A percentile compares a stretch with the other conserved stretches of the same genome.
Conservation (phyloP, 345 rosid species). For the Moringa oleifera region DNA sequence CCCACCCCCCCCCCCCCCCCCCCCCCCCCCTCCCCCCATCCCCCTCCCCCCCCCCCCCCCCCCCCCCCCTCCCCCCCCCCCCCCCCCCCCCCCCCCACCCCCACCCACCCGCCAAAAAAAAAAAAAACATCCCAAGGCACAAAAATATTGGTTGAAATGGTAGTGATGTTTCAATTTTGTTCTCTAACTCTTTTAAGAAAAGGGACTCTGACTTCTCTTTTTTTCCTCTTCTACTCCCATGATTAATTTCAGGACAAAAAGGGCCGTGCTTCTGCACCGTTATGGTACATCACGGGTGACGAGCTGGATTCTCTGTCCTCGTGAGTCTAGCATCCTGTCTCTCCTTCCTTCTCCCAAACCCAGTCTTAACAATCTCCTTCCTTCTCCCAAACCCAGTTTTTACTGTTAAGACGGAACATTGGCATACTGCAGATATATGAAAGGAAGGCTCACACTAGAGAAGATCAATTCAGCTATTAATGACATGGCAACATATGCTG, state of each 20-base stretch:
- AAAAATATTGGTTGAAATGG: too few relatives aligned
- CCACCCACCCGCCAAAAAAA: too few relatives aligned
- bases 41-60: too few relatives aligned
- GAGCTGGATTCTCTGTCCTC: conserved; percentile 70
- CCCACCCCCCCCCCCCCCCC: too few relatives aligned
- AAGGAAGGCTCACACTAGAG: conserved; percentile 87
- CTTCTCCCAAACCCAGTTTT: too few relatives aligned
- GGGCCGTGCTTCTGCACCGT: conserved; percentile 60
- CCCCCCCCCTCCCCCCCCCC: too few relatives aligned
- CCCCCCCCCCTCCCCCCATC: too few relatives aligned
- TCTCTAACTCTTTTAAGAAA: background rate
- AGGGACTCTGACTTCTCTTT: background rate
- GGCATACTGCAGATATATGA: conserved; percentile 61
- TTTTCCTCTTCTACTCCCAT: background rate
- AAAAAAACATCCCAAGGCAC: too few relatives aligned
- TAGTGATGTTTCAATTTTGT: too few relatives aligned
- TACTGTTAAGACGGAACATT: conserved; percentile 7
- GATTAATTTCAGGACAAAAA: conserved; percentile 83
- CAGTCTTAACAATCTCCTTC: background rate
- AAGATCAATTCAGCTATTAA: conserved; percentile 87
- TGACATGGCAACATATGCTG: conserved; percentile 85
- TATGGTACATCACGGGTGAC: conserved; percentile 63
- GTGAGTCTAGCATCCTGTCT: conserved; percentile 37
- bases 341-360: background rate
- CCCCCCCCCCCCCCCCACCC: too few relatives aligned